These are phyloP conservation scores for Wickerhamomyces canadensis DNA, from an alignment of 805 yeast genomes.

Conservation along the genomic window DNA sequence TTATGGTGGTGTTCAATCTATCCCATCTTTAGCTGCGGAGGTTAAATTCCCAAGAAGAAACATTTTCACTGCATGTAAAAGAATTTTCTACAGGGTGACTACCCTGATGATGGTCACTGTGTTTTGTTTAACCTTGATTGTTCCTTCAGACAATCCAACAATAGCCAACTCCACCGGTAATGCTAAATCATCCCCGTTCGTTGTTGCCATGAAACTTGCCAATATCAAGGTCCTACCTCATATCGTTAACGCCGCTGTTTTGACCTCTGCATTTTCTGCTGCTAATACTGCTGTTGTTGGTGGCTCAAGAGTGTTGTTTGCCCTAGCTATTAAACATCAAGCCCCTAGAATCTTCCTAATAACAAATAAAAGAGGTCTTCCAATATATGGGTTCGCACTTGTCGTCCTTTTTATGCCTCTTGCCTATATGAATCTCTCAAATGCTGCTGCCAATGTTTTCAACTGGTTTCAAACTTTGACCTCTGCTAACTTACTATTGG, in stretches of 20 bases:
- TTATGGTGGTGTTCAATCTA: slow-evolving; percentile 52
- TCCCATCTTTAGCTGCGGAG: slow-evolving; percentile 50
- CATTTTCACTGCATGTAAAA: slow-evolving; percentile 52
- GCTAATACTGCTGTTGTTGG: slow-evolving; percentile 28
- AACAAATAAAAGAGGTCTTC: slow-evolving; percentile 30
- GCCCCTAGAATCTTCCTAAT: slow-evolving; percentile 33
- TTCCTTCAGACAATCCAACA: slow-evolving; percentile 26
- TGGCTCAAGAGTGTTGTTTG: slow-evolving; percentile 30
- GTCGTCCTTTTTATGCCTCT: slow-evolving; percentile 30
- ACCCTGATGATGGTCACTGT: slow-evolving; percentile 27
- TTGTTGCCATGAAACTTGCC: slow-evolving; percentile 44
- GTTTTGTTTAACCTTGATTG: slow-evolving; percentile 30
- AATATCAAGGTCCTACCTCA: slow-evolving; percentile 31
- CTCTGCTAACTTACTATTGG: slow-evolving; percentile 27
- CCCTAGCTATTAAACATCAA: slow-evolving; percentile 32
- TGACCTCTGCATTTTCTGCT: slow-evolving; percentile 36
- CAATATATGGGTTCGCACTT: slow-evolving; percentile 28
- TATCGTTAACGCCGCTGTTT: slow-evolving; percentile 33
- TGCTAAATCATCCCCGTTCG: slow-evolving; percentile 34
- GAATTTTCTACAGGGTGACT: slow-evolving; percentile 28
- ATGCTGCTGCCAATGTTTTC: slow-evolving; percentile 27
- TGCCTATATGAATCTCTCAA: slow-evolving; percentile 29
- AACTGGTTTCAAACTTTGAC: slow-evolving; percentile 31
- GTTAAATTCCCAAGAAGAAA: slow-evolving; percentile 49
- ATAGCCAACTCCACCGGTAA: slow-evolving; percentile 28